Evolutionary conservation across 2,329 filamentous ascomycete genomes (phyloP).

Genomic region (Lachnellula occidentalis): DNA sequence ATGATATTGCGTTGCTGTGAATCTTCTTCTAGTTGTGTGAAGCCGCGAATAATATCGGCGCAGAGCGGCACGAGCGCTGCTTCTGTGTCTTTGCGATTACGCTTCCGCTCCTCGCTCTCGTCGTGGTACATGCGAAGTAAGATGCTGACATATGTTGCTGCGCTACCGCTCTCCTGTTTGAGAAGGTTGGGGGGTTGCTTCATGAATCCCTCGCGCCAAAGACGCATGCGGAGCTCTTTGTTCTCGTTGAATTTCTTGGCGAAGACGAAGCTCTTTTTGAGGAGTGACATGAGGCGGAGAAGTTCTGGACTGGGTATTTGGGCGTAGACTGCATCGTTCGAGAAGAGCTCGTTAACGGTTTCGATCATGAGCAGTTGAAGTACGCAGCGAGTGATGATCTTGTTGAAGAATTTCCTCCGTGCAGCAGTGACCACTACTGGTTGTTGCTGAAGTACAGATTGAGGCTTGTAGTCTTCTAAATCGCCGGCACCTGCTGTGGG

Average conservation of each 20-base stretch:
- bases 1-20: constrained; percentile 95
- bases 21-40: constrained; percentile 84
- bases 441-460: constrained; percentile 72
- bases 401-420: constrained; percentile 93
- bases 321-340: constrained; percentile 89
- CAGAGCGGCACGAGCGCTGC: constrained; percentile 89
- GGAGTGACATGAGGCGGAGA: constrained; percentile 82
- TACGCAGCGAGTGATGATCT: constrained; percentile 98
- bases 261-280: constrained; percentile 96
- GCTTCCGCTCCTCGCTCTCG: constrained; percentile 72
- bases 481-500: constrained; percentile 23
- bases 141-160: constrained; percentile 92
- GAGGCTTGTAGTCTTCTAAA: constrained; percentile 78
- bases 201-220: constrained; percentile 99
- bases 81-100: constrained; percentile 78
- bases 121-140: constrained; percentile 97
- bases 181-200: constrained; percentile 96
- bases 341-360: constrained; percentile 97
- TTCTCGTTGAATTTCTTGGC: constrained; percentile 97
- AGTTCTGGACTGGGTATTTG: constrained; percentile 89
- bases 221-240: constrained; percentile 85
- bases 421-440: constrained; percentile 90
- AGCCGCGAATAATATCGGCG: constrained; percentile 85
- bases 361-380: constrained; percentile 98
- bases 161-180: constrained; percentile 91